These are phyloP conservation scores for Fusarium sp. DNA, from an alignment of 2,329 filamentous ascomycete genomes.

Conservation along the genomic window DNA sequence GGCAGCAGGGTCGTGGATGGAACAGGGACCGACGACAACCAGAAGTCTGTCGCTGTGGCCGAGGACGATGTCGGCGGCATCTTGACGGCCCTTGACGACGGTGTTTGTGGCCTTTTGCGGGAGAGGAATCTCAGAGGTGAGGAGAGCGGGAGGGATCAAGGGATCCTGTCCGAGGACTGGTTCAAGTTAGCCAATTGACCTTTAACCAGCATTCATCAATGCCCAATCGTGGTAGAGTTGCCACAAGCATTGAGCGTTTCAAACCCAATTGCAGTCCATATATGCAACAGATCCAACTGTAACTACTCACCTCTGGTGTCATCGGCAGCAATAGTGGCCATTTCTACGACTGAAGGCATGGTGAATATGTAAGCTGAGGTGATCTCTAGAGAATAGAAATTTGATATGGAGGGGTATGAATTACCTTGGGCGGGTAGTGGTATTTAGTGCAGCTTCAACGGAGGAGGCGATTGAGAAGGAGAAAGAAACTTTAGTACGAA, in stretches of 20 bases:
- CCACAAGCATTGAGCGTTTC: slow-evolving; percentile 16
- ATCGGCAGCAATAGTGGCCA: slow-evolving; percentile 55
- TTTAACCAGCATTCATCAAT: background rate
- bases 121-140: slow-evolving; percentile 85
- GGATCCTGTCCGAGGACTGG: slow-evolving; percentile 95
- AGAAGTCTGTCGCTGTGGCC: slow-evolving; percentile 85
- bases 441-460: slow-evolving; percentile 31
- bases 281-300: background rate
- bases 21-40: slow-evolving; percentile 95
- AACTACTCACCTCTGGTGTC: slow-evolving; percentile 54
- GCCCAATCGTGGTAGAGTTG: background rate
- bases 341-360: slow-evolving; percentile 51
- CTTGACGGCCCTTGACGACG: slow-evolving; percentile 74
- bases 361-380: slow-evolving; percentile 31
- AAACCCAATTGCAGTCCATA: background rate
- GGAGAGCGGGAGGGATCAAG: slow-evolving; percentile 86
- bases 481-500: slow-evolving; percentile 20
- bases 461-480: slow-evolving; percentile 21
- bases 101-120: slow-evolving; percentile 69
- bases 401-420: slow-evolving; percentile 30
- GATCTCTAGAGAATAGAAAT: slow-evolving; percentile 25
- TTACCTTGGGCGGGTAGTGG: slow-evolving; percentile 26
- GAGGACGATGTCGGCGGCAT: slow-evolving; percentile 78
- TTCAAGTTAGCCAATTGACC: slow-evolving; percentile 28
- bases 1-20: slow-evolving; percentile 90